A percentile compares a stretch with the other conserved stretches of the same genome.
phyloP scores from a whole-genome alignment of 2,329 filamentous ascomycete species.

The Exophiala oligosperma region DNA sequence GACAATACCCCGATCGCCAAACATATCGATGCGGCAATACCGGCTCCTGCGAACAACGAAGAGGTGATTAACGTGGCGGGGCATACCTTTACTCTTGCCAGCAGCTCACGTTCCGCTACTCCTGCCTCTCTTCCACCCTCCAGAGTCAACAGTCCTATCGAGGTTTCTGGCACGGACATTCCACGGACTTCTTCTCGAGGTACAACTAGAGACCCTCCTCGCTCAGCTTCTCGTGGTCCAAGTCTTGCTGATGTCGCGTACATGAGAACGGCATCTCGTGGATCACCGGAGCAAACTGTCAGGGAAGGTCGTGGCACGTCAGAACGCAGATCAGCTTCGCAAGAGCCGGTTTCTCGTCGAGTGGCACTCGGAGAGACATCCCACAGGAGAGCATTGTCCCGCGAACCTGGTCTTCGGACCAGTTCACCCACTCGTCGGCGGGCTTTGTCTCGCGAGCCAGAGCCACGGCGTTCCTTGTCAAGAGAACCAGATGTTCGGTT shows the following conservation, averaged over 20 bases:
- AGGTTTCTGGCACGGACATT: conserved; percentile 1
- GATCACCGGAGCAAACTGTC: neutral
- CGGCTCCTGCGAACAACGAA: neutral
- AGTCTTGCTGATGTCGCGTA: conserved; percentile 19
- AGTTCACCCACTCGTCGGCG: neutral
- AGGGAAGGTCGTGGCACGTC: neutral
- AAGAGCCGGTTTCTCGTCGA: conserved; percentile 6
- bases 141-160: conserved; percentile 9
- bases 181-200: conserved; percentile 10
- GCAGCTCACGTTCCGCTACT: neutral
- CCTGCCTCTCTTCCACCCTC: conserved; percentile 5
- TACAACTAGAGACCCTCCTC: conserved; percentile 2
- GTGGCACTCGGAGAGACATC: conserved; percentile 9
- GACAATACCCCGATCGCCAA: conserved; percentile 18
- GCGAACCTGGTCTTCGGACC: conserved; percentile 2
- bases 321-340: conserved; percentile 14
- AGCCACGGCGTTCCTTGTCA: neutral
- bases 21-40: neutral
- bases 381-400: conserved; percentile 9
- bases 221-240: conserved; percentile 18
- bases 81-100: neutral
- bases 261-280: conserved; percentile 17
- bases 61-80: conserved; percentile 2
- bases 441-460: conserved; percentile 7
- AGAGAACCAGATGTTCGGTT: neutral